Evolutionary conservation across 139 green algal genomes (phyloP), one percentile per base, ranked within the genome.

Genomic region (Pleodorina starrii): DNA sequence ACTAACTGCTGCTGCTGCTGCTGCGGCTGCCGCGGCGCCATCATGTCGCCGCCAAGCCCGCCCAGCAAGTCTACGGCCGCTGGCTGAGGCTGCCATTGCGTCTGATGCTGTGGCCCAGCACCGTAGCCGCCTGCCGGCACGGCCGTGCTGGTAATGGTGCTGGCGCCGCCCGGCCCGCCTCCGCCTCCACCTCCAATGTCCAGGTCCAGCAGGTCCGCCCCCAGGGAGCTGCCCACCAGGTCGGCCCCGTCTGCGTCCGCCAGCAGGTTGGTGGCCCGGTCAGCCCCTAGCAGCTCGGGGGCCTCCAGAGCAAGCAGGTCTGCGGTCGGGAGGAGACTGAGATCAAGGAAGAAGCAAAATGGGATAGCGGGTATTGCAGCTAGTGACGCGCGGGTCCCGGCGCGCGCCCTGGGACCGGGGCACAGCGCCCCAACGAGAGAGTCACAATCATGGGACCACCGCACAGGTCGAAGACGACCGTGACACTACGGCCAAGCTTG

Each of bases 261-360:
- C 80, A 95, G 89, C 85, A 96, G 90, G 79, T 92, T 94, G 60
- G 92, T 95, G 42, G 85, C 80, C 9, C 92, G 73, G 48, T 96
- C 93, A 6, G 94, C 90, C 9, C 32, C 79, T 16, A 81, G 43
- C 63, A 84, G 87, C 66, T 89, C 84, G 10, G 71, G 89, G 16
- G 51, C 81, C 43, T 90, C 79, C 35, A 85, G 17, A 3, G 85
- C 85, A 0, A 90, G 85, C 54, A 90, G 71, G 72, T 90, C 85
- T 90, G 68, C 38, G 40, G 69, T 3, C 21, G 54, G 54, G 21
- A 7, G n/a, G n/a, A n/a, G n/a, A n/a, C n/a, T n/a, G n/a, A n/a
- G n/a, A n/a, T 29, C 19, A n/a, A n/a, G 57, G 57, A n/a, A 35
- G 57, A 69, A 69, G 57, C 10, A 57, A 12, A 57, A 12, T 10